Evolutionary conservation across 2,329 filamentous ascomycete species (phyloP).

Genomic region (Claviceps maximensis): DNA sequence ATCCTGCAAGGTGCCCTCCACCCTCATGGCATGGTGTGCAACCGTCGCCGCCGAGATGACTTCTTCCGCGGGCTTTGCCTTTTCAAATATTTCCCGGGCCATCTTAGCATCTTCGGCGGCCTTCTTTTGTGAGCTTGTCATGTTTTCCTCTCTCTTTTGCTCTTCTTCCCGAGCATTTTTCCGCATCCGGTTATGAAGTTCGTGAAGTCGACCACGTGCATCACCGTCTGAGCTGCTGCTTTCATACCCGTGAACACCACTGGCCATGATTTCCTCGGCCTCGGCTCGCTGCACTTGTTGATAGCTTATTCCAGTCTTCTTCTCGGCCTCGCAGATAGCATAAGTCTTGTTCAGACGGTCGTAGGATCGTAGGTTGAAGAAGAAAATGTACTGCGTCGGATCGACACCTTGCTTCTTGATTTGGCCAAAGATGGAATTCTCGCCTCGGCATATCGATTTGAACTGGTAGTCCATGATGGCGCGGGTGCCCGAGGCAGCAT

Average conservation of each 20-base stretch:
- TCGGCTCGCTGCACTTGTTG: constrained; percentile 77
- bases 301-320: constrained; percentile 71
- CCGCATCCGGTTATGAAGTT: constrained; percentile 7
- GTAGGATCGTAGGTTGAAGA: constrained; percentile 89
- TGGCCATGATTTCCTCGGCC: constrained; percentile 76
- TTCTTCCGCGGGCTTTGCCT: constrained; percentile 25
- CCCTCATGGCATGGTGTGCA: constrained; percentile 73
- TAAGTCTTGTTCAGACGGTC: constrained; percentile 81
- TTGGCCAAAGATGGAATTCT: constrained; percentile 78
- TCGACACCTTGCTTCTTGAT: constrained; percentile 62
- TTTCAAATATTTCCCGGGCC: constrained; percentile 40
- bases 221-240: constrained; percentile 23
- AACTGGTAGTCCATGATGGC: constrained; percentile 99
- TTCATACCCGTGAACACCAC: constrained; percentile 50
- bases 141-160: not conserved
- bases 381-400: constrained; percentile 68
- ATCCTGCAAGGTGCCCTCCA: constrained; percentile 41
- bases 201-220: constrained; percentile 1
- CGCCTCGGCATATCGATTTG: constrained; percentile 84
- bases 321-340: constrained; percentile 59
- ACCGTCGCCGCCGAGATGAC: constrained; percentile 31
- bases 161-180: constrained; percentile 21
- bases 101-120: constrained; percentile 27
- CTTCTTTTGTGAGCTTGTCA: constrained; percentile 16
- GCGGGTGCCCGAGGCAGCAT: constrained; percentile 71